Conservation (phyloP, 1,284 basidiomycete genomes). For the Cutaneotrichosporon cutaneum region DNA sequence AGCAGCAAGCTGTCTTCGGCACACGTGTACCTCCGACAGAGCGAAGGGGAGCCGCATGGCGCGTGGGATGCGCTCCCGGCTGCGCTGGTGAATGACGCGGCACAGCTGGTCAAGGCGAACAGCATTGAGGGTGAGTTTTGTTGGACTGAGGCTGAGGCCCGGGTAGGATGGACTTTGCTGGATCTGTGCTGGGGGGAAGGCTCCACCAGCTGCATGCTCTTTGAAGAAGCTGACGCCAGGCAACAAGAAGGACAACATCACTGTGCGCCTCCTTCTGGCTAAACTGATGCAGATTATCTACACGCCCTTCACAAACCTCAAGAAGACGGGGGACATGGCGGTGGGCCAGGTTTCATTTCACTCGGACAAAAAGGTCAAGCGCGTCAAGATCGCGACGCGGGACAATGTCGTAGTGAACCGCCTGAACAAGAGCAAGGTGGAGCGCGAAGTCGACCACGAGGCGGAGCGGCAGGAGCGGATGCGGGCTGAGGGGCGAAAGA, state of each 20-base stretch:
- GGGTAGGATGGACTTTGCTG: neutral
- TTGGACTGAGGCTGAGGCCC: neutral
- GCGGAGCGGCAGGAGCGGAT: constrained; percentile 79
- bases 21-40: constrained; percentile 89
- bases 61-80: constrained; percentile 83
- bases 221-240: constrained; percentile 58
- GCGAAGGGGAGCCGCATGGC: constrained; percentile 62
- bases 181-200: neutral
- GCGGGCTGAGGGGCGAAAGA: constrained; percentile 68
- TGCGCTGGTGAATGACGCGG: constrained; percentile 75
- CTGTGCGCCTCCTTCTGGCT: constrained; percentile 42
- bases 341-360: constrained; percentile 94
- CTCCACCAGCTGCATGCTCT: neutral
- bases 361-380: constrained; percentile 80
- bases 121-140: constrained; percentile 78
- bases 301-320: constrained; percentile 83
- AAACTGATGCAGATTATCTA: constrained; percentile 66
- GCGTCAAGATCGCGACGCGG: constrained; percentile 74
- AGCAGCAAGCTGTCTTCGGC: constrained; percentile 85
- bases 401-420: constrained; percentile 91
- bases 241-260: constrained; percentile 92
- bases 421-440: constrained; percentile 89
- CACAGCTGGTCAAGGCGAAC: constrained; percentile 95
- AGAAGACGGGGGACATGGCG: constrained; percentile 97
- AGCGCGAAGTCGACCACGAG: constrained; percentile 84